Evolutionary conservation across 371 early-diverging fungal genomes (phyloP), one percentile per base, ranked within the genome.

Genomic region (Zychaea mexicana): DNA sequence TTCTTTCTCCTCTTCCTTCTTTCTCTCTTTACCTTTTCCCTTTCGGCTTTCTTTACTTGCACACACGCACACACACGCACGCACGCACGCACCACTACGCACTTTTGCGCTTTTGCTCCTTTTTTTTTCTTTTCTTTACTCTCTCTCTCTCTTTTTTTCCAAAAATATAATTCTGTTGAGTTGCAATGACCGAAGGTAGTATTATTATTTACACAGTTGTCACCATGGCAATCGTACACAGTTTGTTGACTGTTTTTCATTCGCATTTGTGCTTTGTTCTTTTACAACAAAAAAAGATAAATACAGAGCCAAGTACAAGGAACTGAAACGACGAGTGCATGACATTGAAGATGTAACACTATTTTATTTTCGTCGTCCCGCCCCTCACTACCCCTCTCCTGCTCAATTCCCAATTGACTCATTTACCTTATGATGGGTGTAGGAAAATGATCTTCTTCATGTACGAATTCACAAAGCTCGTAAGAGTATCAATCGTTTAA

Each of bases 261-360:
- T n/a, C n/a, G n/a, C n/a, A n/a, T n/a, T n/a, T n/a, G n/a, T n/a
- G n/a, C n/a, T n/a, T n/a, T n/a, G n/a, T 42, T 42, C n/a, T 42
- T 15, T 42, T 42, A 17, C n/a, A 0, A 15, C 4, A 1, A 12
- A 1, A 12, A 7, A 1, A 58, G 59, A 58, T 57, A 71, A 72
- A 49, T 73, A 79, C 58, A 81, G 70, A 56, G 67, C 72, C 28
- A 85, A 86, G 62, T 85, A 86, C 61, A 84, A 77, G 60, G 83
- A 86, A 30, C 77, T 88, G 17, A 88, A 85, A 66, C 84, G 79
- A 64, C 77, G 84, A 64, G 84, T 79, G 61, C 76, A 82, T 38
- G 79, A 79, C 49, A 85, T 85, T 66, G 88, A 88, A 79, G 81
- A 80, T 59, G 88, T 87, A 82, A 65, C 47, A 24, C 13, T 26